Percentiles rank a stretch among this genome's conserved stretches.
Evolutionary conservation across 768 basidiomycete species (phyloP).

Genomic region (Tubosaeta sp.): DNA sequence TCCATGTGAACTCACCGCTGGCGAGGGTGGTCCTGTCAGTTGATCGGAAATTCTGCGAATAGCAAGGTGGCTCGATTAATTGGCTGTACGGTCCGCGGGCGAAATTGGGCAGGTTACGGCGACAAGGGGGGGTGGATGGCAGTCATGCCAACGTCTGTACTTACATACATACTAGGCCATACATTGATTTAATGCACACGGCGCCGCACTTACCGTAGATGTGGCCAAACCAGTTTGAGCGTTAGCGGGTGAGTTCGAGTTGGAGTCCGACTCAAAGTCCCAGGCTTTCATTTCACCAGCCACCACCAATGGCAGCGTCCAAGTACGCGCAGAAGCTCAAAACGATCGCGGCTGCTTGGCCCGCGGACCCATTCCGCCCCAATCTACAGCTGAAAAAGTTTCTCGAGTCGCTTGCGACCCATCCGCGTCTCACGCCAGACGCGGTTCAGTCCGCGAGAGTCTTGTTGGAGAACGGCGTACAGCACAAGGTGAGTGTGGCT

Average conservation of each 20-base stretch:
- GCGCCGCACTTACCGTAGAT: background rate
- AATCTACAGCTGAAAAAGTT: constrained; percentile 69
- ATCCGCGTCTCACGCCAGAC: constrained; percentile 60
- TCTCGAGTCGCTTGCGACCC: constrained; percentile 57
- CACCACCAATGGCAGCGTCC: constrained; percentile 25
- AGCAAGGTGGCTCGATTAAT: background rate
- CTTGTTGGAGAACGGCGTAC: constrained; percentile 50
- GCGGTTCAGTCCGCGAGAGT: constrained; percentile 59
- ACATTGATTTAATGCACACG: background rate
- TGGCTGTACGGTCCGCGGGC: background rate
- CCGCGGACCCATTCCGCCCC: constrained; percentile 70
- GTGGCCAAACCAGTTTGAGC: background rate
- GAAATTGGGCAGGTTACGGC: background rate
- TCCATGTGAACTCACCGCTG: background rate
- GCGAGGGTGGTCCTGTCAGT: background rate
- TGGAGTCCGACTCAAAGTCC: constrained; percentile 4
- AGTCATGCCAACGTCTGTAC: background rate
- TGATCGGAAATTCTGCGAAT: background rate
- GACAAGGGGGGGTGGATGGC: background rate
- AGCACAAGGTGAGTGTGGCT: constrained; percentile 47
- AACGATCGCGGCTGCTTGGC: constrained; percentile 59
- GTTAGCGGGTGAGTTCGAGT: background rate
- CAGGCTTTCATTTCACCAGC: background rate
- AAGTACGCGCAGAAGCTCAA: constrained; percentile 38
- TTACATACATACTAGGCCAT: background rate